A percentile compares a stretch with the other conserved stretches of the same genome.
These are phyloP conservation scores for Nakataea oryzae DNA, from an alignment of 2,329 filamentous ascomycete genomes.

Conservation along the genomic window DNA sequence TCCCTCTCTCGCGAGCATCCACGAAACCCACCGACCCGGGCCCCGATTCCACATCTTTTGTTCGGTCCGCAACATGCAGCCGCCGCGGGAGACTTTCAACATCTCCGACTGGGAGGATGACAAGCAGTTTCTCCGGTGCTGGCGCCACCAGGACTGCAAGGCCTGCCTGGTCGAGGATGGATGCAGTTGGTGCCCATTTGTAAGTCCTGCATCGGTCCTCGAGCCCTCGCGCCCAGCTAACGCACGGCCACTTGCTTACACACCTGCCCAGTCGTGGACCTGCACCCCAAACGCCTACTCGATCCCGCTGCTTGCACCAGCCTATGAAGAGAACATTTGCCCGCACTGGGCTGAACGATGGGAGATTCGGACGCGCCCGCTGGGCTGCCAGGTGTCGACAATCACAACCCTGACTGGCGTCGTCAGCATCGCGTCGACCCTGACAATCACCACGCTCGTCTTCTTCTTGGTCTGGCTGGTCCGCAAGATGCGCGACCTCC, in stretches of 20 bases:
- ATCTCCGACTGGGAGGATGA: slow-evolving; percentile 11
- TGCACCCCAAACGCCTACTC: slow-evolving; percentile 40
- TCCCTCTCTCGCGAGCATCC: background rate
- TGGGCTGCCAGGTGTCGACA: slow-evolving; percentile 31
- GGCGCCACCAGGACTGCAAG: slow-evolving; percentile 36
- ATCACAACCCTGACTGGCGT: slow-evolving; percentile 26
- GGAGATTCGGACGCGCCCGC: slow-evolving; percentile 26
- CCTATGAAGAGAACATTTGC: slow-evolving; percentile 37
- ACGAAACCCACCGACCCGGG: background rate
- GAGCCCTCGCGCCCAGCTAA: too few relatives aligned
- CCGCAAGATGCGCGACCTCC: slow-evolving; percentile 6
- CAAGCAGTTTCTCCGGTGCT: slow-evolving; percentile 36
- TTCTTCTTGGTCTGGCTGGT: slow-evolving; percentile 9
- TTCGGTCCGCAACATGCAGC: background rate
- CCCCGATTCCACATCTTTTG: background rate
- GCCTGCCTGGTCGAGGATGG: slow-evolving; percentile 30
- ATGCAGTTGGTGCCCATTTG: slow-evolving; percentile 45
- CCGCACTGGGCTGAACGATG: slow-evolving; percentile 37
- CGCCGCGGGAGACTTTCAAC: background rate
- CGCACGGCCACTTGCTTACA: too few relatives aligned
- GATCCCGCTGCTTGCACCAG: slow-evolving; percentile 37
- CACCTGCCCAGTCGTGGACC: slow-evolving; percentile 30
- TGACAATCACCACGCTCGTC: slow-evolving; percentile 14
- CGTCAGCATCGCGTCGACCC: slow-evolving; percentile 20
- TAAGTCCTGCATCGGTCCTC: slow-evolving; percentile 17